These are phyloP conservation scores for Chaetomium strumarium DNA, from an alignment of 2,329 filamentous ascomycete genomes.

Conservation along the genomic window DNA sequence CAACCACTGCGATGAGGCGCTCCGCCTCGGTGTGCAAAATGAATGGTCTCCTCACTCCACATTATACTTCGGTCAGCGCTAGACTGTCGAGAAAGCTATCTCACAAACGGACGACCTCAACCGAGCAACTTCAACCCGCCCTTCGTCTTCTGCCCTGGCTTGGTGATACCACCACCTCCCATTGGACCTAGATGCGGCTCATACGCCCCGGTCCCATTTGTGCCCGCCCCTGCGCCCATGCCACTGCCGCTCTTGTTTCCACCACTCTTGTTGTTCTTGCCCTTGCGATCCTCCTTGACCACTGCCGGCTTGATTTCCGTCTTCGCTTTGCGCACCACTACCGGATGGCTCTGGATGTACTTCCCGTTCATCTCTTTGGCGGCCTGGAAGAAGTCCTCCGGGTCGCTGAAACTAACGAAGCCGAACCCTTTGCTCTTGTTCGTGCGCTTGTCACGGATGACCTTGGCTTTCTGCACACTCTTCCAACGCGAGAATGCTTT, in stretches of 20 bases:
- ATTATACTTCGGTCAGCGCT: too few relatives aligned
- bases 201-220: slow-evolving; percentile 31
- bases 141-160: slow-evolving; percentile 62
- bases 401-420: slow-evolving; percentile 92
- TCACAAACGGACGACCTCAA: slow-evolving; percentile 29
- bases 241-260: slow-evolving; percentile 31
- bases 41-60: too few relatives aligned
- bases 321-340: slow-evolving; percentile 78
- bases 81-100: too few relatives aligned
- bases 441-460: slow-evolving; percentile 91
- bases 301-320: slow-evolving; percentile 80
- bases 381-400: slow-evolving; percentile 93
- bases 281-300: slow-evolving; percentile 57
- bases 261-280: slow-evolving; percentile 39
- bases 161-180: slow-evolving; percentile 49
- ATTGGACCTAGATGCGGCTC: slow-evolving; percentile 48
- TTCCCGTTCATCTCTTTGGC: slow-evolving; percentile 98
- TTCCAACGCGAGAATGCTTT: slow-evolving; percentile 89
- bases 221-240: slow-evolving; percentile 15
- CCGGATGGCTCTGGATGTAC: slow-evolving; percentile 96
- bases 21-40: too few relatives aligned
- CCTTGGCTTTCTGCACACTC: slow-evolving; percentile 85
- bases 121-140: slow-evolving; percentile 57
- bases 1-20: too few relatives aligned
- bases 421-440: slow-evolving; percentile 95